Evolutionary conservation across 2,329 filamentous ascomycete genomes (phyloP).

Genomic region (Aspergillus sp.): DNA sequence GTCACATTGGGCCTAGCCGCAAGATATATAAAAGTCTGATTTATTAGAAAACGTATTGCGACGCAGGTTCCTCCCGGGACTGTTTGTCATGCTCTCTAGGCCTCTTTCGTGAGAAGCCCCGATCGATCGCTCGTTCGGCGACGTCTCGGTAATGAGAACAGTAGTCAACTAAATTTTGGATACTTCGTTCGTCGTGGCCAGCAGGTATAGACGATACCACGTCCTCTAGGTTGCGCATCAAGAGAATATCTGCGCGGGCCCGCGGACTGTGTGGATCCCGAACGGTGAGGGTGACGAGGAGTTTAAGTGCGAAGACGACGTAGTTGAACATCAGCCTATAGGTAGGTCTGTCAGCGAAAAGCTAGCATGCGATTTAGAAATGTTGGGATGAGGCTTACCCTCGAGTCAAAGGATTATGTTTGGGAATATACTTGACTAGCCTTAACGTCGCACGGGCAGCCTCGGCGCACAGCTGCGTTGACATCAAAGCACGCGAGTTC

Average conservation of each 20-base stretch:
- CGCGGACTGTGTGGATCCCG: background rate
- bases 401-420: background rate
- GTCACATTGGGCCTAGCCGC: no score
- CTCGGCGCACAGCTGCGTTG: background rate
- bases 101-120: no score
- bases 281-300: background rate
- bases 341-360: background rate
- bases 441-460: slow-evolving; percentile 6
- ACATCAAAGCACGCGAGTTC: background rate
- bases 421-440: slow-evolving; percentile 4
- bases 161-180: background rate
- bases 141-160: background rate
- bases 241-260: background rate
- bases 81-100: no score
- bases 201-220: background rate
- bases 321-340: background rate
- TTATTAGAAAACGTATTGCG: no score
- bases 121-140: background rate
- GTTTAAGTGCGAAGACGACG: background rate
- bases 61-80: no score
- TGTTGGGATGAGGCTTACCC: slow-evolving; percentile 1
- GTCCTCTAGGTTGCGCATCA: background rate
- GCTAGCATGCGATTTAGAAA: background rate
- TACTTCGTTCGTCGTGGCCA: background rate
- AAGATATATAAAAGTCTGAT: no score